Evolutionary conservation across 768 basidiomycete genomes (phyloP), one percentile per base, ranked within the genome.

Genomic region (Leccinum variicolor): DNA sequence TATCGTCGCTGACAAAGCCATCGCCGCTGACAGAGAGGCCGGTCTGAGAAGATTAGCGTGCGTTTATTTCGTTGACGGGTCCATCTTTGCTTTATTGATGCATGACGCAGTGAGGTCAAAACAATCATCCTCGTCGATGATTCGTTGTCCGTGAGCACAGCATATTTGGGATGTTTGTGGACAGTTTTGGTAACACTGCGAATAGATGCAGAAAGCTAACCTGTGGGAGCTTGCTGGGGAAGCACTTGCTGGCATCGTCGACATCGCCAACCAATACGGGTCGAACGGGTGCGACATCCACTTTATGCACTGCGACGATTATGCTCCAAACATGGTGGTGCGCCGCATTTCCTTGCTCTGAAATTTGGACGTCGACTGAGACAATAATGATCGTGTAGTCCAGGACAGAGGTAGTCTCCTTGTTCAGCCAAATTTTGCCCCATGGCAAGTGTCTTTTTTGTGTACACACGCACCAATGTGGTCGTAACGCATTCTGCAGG

Each of bases 121-220:
- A 74, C 77, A 15, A 73, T 78, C 46, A 68, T 79, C 47, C 56
- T 78, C 39, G 60, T 78, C 25, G 74, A 76, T 49, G 78, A 78
- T 51, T 78, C 77, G 1, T 62, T 73, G 52, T 77, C 78, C 1
- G 74, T 74, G 21, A 49, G 66, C 60, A 33, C 31, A 14, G 3
- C n/a, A 29, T 34, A 1, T 14, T 11, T 21, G 31, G 13, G 13
- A 33, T 33, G 13, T 33, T 33, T 33, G 31, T 10, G 15, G 14
- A 7, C 25, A 13, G 6, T 29, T 19, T 10, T 33, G 31, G 46
- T 56, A 56, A 61, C 36, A 33, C 21, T 3, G 31, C 33, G 33
- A 33, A 31, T 54, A 75, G 75, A 78, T 79, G 77, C 54, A 64
- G 15, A 77, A 74, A 47, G 76, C 73, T 34, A 59, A 54, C 23